Evolutionary conservation across 2,329 filamentous ascomycete genomes (phyloP), one percentile per base, ranked within the genome.

Genomic region (Xylariaceae sp.): DNA sequence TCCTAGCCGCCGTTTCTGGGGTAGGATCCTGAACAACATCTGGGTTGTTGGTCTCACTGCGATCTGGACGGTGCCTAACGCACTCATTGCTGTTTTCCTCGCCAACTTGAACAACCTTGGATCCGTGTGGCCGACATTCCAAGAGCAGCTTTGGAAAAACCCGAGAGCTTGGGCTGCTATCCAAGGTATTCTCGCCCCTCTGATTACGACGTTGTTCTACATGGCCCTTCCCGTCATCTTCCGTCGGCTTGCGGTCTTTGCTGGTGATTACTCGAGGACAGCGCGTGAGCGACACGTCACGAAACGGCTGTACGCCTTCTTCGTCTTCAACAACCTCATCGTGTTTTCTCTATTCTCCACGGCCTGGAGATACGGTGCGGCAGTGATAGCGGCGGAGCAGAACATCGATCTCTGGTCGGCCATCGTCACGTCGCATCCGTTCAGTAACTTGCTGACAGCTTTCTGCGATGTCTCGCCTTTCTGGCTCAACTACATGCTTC

Each of bases 251-350:
- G 88, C 90, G 2, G 86, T 90, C 59, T 84, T 84, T 63, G 88
- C 89, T 1, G 93, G 93, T 62, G 92, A 97, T 71, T 82, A 89
- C 66, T 94, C 90, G 45, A 97, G 96, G 75, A 95, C 90, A 0
- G 89, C 90, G 18, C 85, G 93, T 57, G 93, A 97, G 72, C 82
- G 90, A 39, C 92, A 97, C 73, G 93, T 97, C 54, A 82, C 92
- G 60, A 86, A 86, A 64, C 94, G 94, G 73, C 81, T 97, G 2
- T 97, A 94, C 75, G 83, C 88, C 15, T 97, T 97, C 77, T 97
- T 97, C 73, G 83, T 96, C 55, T 90, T 97, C 80, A 97, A 97
- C 81, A 96, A 97, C 70, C 75, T 97, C 57, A 78, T 97, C 64
- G 86, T 97, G 58, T 97, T 97, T 73, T 96, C 92, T 10, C 78